Evolutionary conservation across 2,329 filamentous ascomycete genomes (phyloP).

Genomic region (Verticillium nonalfalfae): DNA sequence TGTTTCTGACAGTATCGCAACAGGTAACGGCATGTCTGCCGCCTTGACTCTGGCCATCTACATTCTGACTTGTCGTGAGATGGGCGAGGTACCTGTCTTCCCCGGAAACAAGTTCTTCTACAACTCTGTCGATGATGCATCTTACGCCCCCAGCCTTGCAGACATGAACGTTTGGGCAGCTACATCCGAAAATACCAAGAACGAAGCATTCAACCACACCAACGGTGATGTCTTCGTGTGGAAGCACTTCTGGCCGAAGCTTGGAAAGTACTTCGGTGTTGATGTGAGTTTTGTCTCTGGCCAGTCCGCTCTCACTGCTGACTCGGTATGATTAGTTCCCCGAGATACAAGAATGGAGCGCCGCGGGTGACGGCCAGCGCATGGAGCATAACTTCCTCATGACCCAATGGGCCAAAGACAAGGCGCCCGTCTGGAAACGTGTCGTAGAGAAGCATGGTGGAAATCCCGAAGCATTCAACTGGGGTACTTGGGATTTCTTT

Average conservation of each 20-base stretch:
- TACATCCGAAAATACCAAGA: constrained; percentile 12
- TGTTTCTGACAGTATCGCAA: not conserved
- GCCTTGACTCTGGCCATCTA: constrained; percentile 19
- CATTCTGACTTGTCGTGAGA: constrained; percentile 18
- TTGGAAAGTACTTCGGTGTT: constrained; percentile 16
- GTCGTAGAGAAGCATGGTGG: constrained; percentile 10
- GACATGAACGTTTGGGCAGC: constrained; percentile 18
- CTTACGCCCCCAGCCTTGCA: constrained; percentile 18
- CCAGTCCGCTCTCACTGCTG: not conserved
- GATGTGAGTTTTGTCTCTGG: constrained; percentile 7
- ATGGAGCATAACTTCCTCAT: constrained; percentile 7
- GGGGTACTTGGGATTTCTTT: constrained; percentile 12
- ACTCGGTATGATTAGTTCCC: not conserved
- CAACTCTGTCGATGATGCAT: constrained; percentile 18
- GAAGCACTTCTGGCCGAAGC: constrained; percentile 16
- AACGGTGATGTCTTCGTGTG: constrained; percentile 22
- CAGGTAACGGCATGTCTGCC: constrained; percentile 21
- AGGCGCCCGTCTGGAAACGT: constrained; percentile 4
- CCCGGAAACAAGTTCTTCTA: constrained; percentile 21
- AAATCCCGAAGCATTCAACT: constrained; percentile 7
- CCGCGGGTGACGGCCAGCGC: not conserved
- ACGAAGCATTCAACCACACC: constrained; percentile 19
- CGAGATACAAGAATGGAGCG: constrained; percentile 5
- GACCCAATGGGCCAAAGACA: constrained; percentile 10
- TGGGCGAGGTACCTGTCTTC: constrained; percentile 12